These are phyloP conservation scores for Fusarium verrucosum DNA, from an alignment of 2,329 filamentous ascomycete species.

Conservation along the genomic window DNA sequence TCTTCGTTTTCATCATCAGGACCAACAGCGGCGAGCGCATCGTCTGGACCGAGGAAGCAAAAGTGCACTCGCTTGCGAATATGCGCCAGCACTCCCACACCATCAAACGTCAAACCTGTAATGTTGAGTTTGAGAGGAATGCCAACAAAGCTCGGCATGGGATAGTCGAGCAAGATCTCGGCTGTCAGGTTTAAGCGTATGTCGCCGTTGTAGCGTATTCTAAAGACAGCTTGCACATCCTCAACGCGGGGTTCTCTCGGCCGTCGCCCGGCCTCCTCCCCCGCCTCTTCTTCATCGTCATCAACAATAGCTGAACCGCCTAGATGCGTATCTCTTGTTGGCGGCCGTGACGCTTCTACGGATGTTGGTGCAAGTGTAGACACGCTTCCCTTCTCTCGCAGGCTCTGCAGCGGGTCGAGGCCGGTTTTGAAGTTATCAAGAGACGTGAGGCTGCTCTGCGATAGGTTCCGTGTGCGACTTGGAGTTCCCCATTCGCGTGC, in stretches of 20 bases:
- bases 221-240: constrained; percentile 91
- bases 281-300: constrained; percentile 47
- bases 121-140: constrained; percentile 95
- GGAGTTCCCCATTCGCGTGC: constrained; percentile 24
- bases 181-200: constrained; percentile 89
- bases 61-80: constrained; percentile 91
- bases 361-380: constrained; percentile 68
- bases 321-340: constrained; percentile 61
- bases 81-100: constrained; percentile 89
- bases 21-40: constrained; percentile 78
- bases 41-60: constrained; percentile 92
- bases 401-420: constrained; percentile 54
- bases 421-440: constrained; percentile 52
- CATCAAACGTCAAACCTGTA: constrained; percentile 93
- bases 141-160: constrained; percentile 97
- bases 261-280: constrained; percentile 36
- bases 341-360: constrained; percentile 63
- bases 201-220: constrained; percentile 88
- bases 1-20: constrained; percentile 52
- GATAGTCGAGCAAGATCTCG: constrained; percentile 95
- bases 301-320: constrained; percentile 53
- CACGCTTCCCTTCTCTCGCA: constrained; percentile 69
- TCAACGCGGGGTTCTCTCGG: constrained; percentile 77
- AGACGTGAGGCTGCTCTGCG: constrained; percentile 58
- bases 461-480: constrained; percentile 55